Evolutionary conservation across 164 flowering plant species (phyloP).

Genomic region (Warburgia ugandensis): DNA sequence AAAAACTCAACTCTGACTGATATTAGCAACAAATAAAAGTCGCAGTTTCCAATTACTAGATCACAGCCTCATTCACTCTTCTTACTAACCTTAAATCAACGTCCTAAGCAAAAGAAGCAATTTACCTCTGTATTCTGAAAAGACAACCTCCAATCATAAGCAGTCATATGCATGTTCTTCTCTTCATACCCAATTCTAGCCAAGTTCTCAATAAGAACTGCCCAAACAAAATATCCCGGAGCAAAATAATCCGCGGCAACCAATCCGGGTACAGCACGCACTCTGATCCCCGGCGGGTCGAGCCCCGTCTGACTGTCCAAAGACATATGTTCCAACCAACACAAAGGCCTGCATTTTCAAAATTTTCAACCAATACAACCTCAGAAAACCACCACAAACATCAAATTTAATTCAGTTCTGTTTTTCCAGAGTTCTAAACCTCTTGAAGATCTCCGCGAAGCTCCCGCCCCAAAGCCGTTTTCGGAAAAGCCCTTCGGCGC

Average conservation of each 20-base stretch:
- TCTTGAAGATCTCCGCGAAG: conserved; percentile 55
- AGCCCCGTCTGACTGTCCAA: conserved; percentile 59
- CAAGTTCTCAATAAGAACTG: conserved; percentile 59
- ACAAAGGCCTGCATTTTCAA: conserved; percentile 63
- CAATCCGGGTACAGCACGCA: conserved; percentile 55
- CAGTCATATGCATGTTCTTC: conserved; percentile 66
- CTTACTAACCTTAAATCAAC: too few relatives aligned
- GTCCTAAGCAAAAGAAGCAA: too few relatives aligned
- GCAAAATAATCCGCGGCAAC: conserved; percentile 73
- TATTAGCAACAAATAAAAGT: too few relatives aligned
- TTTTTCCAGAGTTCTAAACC: too few relatives aligned
- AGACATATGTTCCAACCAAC: conserved; percentile 65
- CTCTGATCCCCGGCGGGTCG: conserved; percentile 50
- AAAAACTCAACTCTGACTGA: too few relatives aligned
- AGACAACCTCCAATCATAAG: conserved; percentile 63
- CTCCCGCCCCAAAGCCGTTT: conserved; percentile 75
- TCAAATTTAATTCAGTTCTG: too few relatives aligned
- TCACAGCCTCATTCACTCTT: too few relatives aligned
- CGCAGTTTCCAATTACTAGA: too few relatives aligned
- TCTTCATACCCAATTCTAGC: conserved; percentile 66
- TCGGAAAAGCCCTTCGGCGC: conserved; percentile 64
- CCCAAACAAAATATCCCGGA: conserved; percentile 71
- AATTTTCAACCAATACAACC: too few relatives aligned
- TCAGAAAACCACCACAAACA: too few relatives aligned
- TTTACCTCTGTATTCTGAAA: conserved; percentile 68